These are phyloP conservation scores for Aspergillus sp. DNA, from an alignment of 2,329 filamentous ascomycete species.

Conservation along the genomic window DNA sequence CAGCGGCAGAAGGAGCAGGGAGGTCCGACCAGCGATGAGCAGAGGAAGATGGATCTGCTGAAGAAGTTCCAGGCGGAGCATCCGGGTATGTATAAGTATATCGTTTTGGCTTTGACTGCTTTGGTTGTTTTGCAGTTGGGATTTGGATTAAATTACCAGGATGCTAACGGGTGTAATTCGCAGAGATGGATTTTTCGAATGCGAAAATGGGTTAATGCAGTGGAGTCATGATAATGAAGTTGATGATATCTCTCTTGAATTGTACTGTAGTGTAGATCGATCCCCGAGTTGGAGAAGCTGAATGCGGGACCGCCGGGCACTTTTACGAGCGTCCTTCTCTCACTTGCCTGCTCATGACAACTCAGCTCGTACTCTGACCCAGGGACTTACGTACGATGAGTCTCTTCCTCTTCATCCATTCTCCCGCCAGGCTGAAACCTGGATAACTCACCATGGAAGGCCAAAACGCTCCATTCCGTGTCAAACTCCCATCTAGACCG, in stretches of 20 bases:
- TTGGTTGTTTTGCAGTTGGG: background rate
- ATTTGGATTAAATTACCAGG: background rate
- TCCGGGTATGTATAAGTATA: constrained; percentile 43
- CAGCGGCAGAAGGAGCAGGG: constrained; percentile 95
- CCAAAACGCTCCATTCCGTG: constrained; percentile 26
- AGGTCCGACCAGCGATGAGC: constrained; percentile 85
- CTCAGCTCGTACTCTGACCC: background rate
- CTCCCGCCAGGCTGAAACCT: too few species aligned
- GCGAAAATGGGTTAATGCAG: constrained; percentile 56
- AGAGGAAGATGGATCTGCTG: constrained; percentile 90
- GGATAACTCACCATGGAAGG: constrained; percentile 17
- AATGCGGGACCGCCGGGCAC: background rate
- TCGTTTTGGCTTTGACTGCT: background rate
- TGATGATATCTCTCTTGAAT: constrained; percentile 18
- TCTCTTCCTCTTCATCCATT: background rate
- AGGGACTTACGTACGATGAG: background rate
- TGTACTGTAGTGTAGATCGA: background rate
- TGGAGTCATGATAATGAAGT: constrained; percentile 3
- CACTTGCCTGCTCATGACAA: too few species aligned
- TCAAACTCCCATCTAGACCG: constrained; percentile 19
- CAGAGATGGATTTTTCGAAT: constrained; percentile 68
- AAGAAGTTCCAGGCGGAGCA: constrained; percentile 87
- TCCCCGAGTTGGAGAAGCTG: background rate
- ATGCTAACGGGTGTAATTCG: constrained; percentile 1
- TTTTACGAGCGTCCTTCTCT: background rate